Evolutionary conservation across 2,329 filamentous ascomycete species (phyloP), one percentile per base, ranked within the genome.

Genomic region (Penicillium corylophilum): DNA sequence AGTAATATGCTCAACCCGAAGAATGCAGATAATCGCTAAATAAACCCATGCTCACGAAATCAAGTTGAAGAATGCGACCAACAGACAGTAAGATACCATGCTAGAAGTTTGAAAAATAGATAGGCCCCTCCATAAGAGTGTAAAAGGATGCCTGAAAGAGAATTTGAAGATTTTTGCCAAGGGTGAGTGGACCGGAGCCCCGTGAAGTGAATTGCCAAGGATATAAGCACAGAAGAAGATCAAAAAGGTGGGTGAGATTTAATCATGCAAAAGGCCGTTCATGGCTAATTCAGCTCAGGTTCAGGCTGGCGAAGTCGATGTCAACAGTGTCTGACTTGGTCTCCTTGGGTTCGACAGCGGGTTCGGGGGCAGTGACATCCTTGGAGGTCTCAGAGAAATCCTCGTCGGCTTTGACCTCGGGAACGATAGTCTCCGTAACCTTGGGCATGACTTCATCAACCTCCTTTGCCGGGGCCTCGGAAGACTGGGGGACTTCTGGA

Each of bases 371-470:
- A 33, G n/a, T 33, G 26, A 18, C 5, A 4, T 50, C 44, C 28
- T 41, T 33, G 7, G 15, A 8, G 82, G 83, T 55, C 68, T 87
- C n/a, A 76, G 79, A 7, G 82, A 79, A 15, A 82, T 85, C 40
- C 26, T 59, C 51, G 13, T 40, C 39, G 23, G 28, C 40, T 4
- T 54, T 50, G n/a, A 20, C 20, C 38, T 53, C 44, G 42, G 31
- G n/a, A 10, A 42, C 5, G n/a, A 45, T 29, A 16, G 35, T 10
- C 12, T 33, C 31, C 16, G 12, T 23, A 24, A 26, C 8, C 7
- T 24, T 16, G 39, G 39, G 20, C 16, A 20, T 22, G 26, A 16
- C 20, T 16, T 41, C 39, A n/a, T 38, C 35, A 38, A 18, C 10
- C 9, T 2, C 16, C 10, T 38, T 38, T 22, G 10, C 35, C 35